These are phyloP conservation scores for Geosmithia flava DNA, from an alignment of 2,329 filamentous ascomycete genomes.

Conservation along the genomic window DNA sequence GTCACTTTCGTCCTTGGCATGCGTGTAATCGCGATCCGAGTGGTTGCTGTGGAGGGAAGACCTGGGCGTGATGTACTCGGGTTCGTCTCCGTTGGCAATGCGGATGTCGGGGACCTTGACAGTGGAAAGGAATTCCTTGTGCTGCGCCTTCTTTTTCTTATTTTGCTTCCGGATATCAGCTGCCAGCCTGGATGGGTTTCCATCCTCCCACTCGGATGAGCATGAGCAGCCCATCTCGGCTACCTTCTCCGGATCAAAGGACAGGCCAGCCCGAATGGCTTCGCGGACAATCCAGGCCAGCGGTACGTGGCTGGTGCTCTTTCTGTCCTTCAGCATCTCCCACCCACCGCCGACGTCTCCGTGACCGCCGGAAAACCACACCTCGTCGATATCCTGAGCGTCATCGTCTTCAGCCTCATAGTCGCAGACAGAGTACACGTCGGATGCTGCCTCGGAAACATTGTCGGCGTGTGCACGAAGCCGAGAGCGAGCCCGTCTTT, in stretches of 20 bases:
- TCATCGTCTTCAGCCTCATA: conserved; percentile 27
- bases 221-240: conserved; percentile 51
- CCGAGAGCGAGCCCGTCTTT: neutral
- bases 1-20: too few relatives aligned
- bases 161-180: neutral
- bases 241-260: conserved; percentile 58
- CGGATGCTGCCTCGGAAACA: conserved; percentile 9
- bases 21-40: too few relatives aligned
- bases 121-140: conserved; percentile 3
- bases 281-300: conserved; percentile 58
- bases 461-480: neutral
- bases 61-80: conserved; percentile 3
- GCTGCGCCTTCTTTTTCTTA: conserved; percentile 4
- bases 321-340: conserved; percentile 41
- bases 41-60: too few relatives aligned
- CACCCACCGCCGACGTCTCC: conserved; percentile 71
- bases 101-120: conserved; percentile 17
- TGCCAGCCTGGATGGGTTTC: conserved; percentile 1
- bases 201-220: conserved; percentile 1
- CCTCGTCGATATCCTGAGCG: conserved; percentile 64
- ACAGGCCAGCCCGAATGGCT: conserved; percentile 49
- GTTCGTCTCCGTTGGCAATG: conserved; percentile 8
- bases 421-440: conserved; percentile 11
- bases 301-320: conserved; percentile 55
- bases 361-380: conserved; percentile 72